Evolutionary conservation across 441 rosid genomes (phyloP).

Genomic region (Erodium texanum): DNA sequence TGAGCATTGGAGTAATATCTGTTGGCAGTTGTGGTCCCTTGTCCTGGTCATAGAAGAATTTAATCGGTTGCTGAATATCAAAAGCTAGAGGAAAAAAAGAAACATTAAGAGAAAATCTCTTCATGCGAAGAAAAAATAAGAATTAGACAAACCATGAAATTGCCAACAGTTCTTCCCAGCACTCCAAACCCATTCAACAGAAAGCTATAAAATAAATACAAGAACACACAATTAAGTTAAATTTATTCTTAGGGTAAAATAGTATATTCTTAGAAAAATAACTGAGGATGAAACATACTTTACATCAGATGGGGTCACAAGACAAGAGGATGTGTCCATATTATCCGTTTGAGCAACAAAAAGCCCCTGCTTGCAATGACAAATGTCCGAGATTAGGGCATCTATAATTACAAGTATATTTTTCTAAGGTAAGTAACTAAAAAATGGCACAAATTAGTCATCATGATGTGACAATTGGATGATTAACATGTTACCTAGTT

Average conservation of each 20-base stretch:
- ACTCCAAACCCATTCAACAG: slow-evolving; percentile 5
- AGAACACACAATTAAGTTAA: neutral
- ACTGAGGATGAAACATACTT: slow-evolving; percentile 2
- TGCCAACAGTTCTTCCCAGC: slow-evolving; percentile 2
- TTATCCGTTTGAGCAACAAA: slow-evolving; percentile 2
- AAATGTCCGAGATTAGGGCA: too few relatives aligned
- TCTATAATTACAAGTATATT: neutral
- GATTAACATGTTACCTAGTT: neutral
- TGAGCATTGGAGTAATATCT: slow-evolving; percentile 56
- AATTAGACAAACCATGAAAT: neutral
- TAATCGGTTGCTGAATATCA: neutral
- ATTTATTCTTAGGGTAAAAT: neutral
- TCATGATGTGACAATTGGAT: neutral
- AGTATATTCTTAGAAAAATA: neutral
- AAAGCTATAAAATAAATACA: neutral
- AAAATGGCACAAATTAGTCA: neutral
- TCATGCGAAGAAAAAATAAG: neutral
- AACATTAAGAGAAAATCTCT: neutral
- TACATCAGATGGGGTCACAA: slow-evolving; percentile 4
- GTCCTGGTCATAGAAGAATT: slow-evolving; percentile 34
- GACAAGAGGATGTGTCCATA: slow-evolving; percentile 5
- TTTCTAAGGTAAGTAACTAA: neutral
- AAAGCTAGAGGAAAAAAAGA: slow-evolving; percentile 4
- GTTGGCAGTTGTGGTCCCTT: slow-evolving; percentile 77
- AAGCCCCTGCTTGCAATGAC: neutral